phyloP scores from a whole-genome alignment of 1,284 basidiomycete genomes.

The Grifola frondosa region DNA sequence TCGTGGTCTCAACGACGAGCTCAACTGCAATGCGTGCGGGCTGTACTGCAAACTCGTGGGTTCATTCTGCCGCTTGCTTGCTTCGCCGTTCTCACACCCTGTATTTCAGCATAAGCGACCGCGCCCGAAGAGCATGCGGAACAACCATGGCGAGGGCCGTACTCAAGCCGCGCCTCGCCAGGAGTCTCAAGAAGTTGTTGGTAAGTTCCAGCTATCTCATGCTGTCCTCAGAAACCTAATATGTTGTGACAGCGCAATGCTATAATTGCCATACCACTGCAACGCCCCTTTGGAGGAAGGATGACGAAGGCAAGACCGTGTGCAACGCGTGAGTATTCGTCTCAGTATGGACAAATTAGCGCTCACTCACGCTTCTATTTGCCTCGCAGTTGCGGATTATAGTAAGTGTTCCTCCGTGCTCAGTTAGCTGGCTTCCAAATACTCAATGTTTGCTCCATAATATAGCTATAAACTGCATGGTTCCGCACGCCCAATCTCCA shows the following conservation, averaged over 20 bases:
- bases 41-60: conserved; percentile 76
- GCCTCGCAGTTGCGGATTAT: conserved; percentile 44
- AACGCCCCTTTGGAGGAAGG: conserved; percentile 89
- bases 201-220: no score
- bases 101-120: conserved; percentile 71
- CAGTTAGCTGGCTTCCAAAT: conserved; percentile 10
- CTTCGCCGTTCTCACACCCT: conserved; percentile 8
- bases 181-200: conserved; percentile 41
- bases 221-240: no score
- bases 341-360: conserved; percentile 9
- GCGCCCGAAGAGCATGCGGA: conserved; percentile 80
- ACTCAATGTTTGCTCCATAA: conserved; percentile 15
- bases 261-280: conserved; percentile 89
- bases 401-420: conserved; percentile 40
- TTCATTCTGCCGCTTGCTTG: conserved; percentile 12
- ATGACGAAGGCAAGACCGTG: conserved; percentile 88
- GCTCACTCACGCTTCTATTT: conserved; percentile 17
- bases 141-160: conserved; percentile 64
- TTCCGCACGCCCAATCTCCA: conserved; percentile 76
- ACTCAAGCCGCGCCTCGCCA: conserved; percentile 60
- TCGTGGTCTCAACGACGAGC: conserved; percentile 76
- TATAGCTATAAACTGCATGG: conserved; percentile 76
- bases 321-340: conserved; percentile 75
- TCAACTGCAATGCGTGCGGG: conserved; percentile 83
- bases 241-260: conserved; percentile 79